Evolutionary conservation across 176 grass and related monocot genomes (phyloP), one percentile per base, ranked within the genome.

Genomic region (Oryza meridionalis): DNA sequence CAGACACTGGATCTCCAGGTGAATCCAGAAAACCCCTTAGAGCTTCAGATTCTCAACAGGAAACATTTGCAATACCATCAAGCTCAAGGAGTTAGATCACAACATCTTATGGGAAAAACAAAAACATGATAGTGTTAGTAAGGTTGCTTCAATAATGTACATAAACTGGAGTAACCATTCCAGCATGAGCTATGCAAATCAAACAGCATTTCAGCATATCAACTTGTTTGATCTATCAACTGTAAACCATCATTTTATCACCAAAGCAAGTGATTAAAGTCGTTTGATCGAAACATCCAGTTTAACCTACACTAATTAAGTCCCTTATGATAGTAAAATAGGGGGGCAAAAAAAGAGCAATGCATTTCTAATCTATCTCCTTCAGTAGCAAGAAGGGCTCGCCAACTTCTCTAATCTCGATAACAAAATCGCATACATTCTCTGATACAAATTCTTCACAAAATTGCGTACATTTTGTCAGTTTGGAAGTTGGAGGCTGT

Each of bases 1-100:
- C 51, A 50, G 4, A 50, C 77, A 29, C 64, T 65, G 51, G 51
- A 19, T 13, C 77, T 44, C 44, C 6, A 72, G 31, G 6, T n/a
- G 66, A 77, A 77, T 70, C 4, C 14, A 40, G n/a, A 65, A n/a
- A n/a, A n/a, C n/a, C n/a, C n/a, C n/a, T 29, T 49, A 21, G 76
- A 44, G 58, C 26, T 25, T 70, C 35, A 25, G 6, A 22, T n/a
- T 47, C 76, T 35, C 25, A 49, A 67, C 14, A 76, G 14, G 29
- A 61, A 69, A 14, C 35, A 19, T 77, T 78, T 33, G 13, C 2
- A 58, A 72, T 11, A 88, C 33, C 24, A 21, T 67, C 26, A 31
- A 29, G 33, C 29, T 33, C 12, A 45, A 45, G 8, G 3, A 76
- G 81, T 29, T 64, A 51, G 17, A 50, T 9, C 2, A 4, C 17